Percentiles rank a stretch among this genome's conserved stretches.
Conservation (phyloP, 2,329 filamentous ascomycete species). For the Fusarium longipes region DNA sequence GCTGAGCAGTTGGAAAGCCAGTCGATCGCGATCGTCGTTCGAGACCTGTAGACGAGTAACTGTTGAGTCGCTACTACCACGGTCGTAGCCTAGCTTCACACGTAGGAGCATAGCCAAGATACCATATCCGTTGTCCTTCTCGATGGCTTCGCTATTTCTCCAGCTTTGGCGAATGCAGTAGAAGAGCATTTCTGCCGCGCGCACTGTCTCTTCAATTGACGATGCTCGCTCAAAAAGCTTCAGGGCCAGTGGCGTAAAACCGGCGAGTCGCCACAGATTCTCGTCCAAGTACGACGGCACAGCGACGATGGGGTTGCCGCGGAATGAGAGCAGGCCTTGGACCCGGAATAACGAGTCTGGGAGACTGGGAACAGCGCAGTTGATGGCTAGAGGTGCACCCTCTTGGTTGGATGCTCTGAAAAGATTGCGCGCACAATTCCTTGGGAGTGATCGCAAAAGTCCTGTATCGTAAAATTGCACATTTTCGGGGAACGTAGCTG, state of each 20-base stretch:
- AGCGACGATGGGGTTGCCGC: constrained; percentile 83
- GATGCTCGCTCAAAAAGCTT: constrained; percentile 84
- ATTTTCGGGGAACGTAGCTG: constrained; percentile 82
- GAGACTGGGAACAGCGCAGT: constrained; percentile 86
- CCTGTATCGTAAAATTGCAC: constrained; percentile 82
- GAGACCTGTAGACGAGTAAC: constrained; percentile 59
- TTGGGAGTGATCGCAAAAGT: constrained; percentile 80
- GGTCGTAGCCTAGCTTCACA: constrained; percentile 76
- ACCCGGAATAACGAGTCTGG: constrained; percentile 87
- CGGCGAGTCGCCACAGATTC: constrained; percentile 91
- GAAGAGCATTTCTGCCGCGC: constrained; percentile 85
- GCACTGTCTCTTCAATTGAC: constrained; percentile 75
- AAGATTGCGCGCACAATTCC: constrained; percentile 73
- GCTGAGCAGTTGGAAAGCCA: constrained; percentile 74
- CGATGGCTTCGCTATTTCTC: constrained; percentile 98
- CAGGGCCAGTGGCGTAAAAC: constrained; percentile 85
- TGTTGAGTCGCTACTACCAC: constrained; percentile 48
- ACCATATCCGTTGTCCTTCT: constrained; percentile 92
- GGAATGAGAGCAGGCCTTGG: constrained; percentile 83
- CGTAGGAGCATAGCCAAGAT: constrained; percentile 86
- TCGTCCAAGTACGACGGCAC: constrained; percentile 89
- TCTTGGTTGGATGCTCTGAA: constrained; percentile 54
- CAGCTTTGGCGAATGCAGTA: constrained; percentile 89
- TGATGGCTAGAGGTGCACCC: constrained; percentile 84
- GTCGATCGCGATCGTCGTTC: constrained; percentile 64